Evolutionary conservation across 768 basidiomycete genomes (phyloP), one percentile per base, ranked within the genome.

Genomic region (Lactifluus piperatus): DNA sequence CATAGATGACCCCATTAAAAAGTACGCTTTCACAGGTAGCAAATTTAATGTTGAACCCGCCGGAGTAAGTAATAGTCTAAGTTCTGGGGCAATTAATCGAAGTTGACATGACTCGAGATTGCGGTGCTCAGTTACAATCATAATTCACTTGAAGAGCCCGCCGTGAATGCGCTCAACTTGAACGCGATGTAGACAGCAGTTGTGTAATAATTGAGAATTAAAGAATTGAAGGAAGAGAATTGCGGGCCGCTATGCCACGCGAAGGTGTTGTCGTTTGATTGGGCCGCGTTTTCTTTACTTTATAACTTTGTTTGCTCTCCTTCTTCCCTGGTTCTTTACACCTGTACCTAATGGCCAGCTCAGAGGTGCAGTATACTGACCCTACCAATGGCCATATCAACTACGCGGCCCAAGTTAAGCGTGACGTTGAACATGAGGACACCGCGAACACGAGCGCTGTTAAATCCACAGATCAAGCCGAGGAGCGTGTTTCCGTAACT

Each of bases 121-220:
- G 81, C 87, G 14, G 79, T 93, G 22, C 75, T 94, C 26, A 80
- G 87, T 27, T 95, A 97, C 71, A 91, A 92, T 65, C 93, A 94
- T 73, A 76, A 77, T 62, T 83, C 81, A 27, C 75, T 94, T 22
- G 79, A 79, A 22, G 92, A 94, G 71, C 91, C 92, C 7, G 81
- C 82, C 14, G 71, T 91, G 65, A 81, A 86, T 62, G 88, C 81
- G 5, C 72, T 92, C 64, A 92, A 92, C 68, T 64, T 91, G 69
- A 71, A 64, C 44, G 62, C 64, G 18, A 48, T 57, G 51, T 61
- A 56, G 43, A 36, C 27, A 24, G 22, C 18, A 11, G 30, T 20
- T 27, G 37, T 5, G 5, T 39, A 18, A 5, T 2, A 39, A 39
- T 36, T 27, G 43, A 39, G 32, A 34, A 34, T 34, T 4, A 18